Conservation (phyloP, 352 stramenopile species). For the Globisporangium ultimum region DNA sequence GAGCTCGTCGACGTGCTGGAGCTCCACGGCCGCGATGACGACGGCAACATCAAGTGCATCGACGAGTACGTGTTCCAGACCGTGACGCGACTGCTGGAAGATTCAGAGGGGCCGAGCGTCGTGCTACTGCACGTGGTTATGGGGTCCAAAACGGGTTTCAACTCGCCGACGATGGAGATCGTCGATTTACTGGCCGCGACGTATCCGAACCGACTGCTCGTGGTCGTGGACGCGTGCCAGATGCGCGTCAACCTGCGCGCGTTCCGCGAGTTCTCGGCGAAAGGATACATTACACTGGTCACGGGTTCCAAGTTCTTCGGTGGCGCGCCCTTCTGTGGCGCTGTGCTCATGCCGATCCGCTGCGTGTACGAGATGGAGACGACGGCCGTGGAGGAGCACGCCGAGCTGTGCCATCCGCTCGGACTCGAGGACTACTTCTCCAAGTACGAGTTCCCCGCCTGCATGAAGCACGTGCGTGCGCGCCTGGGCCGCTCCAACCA, state of each 20-base stretch:
- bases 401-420: slow-evolving; percentile 58
- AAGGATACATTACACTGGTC: slow-evolving; percentile 72
- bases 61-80: slow-evolving; percentile 39
- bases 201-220: slow-evolving; percentile 69
- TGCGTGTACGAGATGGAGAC: slow-evolving; percentile 81
- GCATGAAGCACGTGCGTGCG: slow-evolving; percentile 61
- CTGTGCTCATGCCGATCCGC: slow-evolving; percentile 73
- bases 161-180: slow-evolving; percentile 64
- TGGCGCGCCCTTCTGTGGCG: slow-evolving; percentile 82
- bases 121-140: slow-evolving; percentile 85
- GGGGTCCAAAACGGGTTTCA: slow-evolving; percentile 84
- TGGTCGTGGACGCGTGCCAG: slow-evolving; percentile 87
- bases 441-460: slow-evolving; percentile 63
- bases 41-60: slow-evolving; percentile 46
- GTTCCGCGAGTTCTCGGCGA: slow-evolving; percentile 59
- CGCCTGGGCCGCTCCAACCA: slow-evolving; percentile 25
- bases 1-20: slow-evolving; percentile 66
- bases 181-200: slow-evolving; percentile 46
- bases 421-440: slow-evolving; percentile 86
- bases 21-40: slow-evolving; percentile 49
- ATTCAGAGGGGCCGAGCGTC: slow-evolving; percentile 42
- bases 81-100: slow-evolving; percentile 43
- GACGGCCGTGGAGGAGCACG: slow-evolving; percentile 46
- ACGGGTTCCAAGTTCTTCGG: slow-evolving; percentile 89
- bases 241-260: slow-evolving; percentile 66